Percentiles rank a stretch among this genome's conserved stretches.
These are phyloP conservation scores for Metroxylon sagu DNA, from an alignment of 176 grass and related monocot genomes.

Conservation along the genomic window DNA sequence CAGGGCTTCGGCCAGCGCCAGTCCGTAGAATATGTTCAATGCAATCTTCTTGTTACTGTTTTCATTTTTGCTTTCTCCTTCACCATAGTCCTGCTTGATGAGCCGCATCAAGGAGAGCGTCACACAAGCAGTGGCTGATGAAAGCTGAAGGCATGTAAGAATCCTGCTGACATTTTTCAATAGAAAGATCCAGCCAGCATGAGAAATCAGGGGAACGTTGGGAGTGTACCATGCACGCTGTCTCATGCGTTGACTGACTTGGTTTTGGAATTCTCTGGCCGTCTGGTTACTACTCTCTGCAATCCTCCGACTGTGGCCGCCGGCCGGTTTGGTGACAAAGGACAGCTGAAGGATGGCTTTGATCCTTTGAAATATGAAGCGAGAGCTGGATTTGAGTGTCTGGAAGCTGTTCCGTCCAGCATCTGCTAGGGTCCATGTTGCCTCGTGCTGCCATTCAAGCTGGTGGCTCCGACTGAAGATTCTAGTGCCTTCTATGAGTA, in stretches of 20 bases:
- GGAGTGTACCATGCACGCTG: too few relatives aligned
- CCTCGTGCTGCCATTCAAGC: constrained; percentile 27
- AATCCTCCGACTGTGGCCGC: too few relatives aligned
- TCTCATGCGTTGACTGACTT: too few relatives aligned
- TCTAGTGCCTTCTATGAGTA: constrained; percentile 13
- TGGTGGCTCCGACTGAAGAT: constrained; percentile 24
- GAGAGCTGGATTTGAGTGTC: neutral
- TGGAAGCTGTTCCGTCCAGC: neutral
- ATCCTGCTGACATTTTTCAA: neutral
- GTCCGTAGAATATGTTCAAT: constrained; percentile 18
- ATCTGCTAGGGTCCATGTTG: neutral
- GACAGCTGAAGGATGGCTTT: too few relatives aligned
- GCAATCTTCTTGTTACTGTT: neutral
- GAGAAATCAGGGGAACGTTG: constrained; percentile 7
- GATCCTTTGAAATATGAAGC: too few relatives aligned
- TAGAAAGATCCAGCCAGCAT: constrained; percentile 10
- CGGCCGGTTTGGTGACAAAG: too few relatives aligned
- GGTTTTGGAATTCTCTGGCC: too few relatives aligned
- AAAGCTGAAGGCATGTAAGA: constrained; percentile 41
- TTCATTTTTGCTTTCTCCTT: neutral
- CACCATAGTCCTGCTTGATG: constrained; percentile 21
- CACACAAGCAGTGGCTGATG: constrained; percentile 36
- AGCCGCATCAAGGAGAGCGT: constrained; percentile 41
- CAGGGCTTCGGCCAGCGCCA: constrained; percentile 20
- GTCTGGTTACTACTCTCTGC: too few relatives aligned